A percentile compares a stretch with the other conserved stretches of the same genome.
These are phyloP conservation scores for Ceratobasidium sp. DNA, from an alignment of 1,284 basidiomycete species.

Conservation along the genomic window DNA sequence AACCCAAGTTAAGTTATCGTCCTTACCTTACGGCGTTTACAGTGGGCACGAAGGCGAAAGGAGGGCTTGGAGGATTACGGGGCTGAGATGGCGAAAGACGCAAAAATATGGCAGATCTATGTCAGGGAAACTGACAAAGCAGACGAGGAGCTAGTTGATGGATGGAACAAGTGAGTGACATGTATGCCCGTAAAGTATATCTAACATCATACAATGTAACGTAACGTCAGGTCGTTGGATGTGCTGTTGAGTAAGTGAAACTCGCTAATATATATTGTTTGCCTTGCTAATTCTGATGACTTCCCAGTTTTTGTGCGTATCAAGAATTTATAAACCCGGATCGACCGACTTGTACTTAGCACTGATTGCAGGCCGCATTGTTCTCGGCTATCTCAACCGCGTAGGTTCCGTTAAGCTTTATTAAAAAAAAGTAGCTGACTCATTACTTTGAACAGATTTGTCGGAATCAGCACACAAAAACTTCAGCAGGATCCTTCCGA, in stretches of 20 bases:
- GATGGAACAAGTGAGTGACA: conserved; percentile 27
- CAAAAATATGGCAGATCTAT: conserved; percentile 35
- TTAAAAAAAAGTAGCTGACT: background rate
- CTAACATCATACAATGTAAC: background rate
- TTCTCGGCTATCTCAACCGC: conserved; percentile 37
- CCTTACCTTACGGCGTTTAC: background rate
- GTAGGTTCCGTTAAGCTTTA: background rate
- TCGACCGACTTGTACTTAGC: no score
- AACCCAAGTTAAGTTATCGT: no score
- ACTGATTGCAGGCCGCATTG: conserved; percentile 28
- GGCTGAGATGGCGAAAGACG: conserved; percentile 19
- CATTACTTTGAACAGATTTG: conserved; percentile 9
- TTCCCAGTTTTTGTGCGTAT: conserved; percentile 25
- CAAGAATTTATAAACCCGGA: no score
- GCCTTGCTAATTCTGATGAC: background rate
- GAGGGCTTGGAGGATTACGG: conserved; percentile 19
- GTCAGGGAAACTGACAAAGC: conserved; percentile 2
- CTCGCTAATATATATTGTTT: background rate
- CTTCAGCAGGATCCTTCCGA: conserved; percentile 18
- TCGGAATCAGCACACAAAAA: background rate
- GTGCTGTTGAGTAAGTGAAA: conserved; percentile 28
- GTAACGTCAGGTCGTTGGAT: background rate
- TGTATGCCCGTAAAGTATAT: background rate
- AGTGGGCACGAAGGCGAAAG: conserved; percentile 15
- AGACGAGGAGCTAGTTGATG: conserved; percentile 27